phyloP scores from a whole-genome alignment of 2,329 filamentous ascomycete species.

The Orbilia oligospora region DNA sequence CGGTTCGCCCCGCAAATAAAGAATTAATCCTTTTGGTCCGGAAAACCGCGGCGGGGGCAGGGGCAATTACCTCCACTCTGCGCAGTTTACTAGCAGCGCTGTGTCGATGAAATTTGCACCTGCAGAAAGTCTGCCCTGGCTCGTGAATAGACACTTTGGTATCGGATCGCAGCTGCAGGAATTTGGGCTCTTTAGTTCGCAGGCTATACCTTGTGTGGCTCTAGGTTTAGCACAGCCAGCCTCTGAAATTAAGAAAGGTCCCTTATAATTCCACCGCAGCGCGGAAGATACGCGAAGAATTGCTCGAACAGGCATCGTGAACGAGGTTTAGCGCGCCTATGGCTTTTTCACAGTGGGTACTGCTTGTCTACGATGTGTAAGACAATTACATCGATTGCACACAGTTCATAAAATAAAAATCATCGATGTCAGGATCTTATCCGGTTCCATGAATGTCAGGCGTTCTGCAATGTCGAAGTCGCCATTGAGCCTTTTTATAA shows the following conservation, averaged over 20 bases:
- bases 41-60: constrained; percentile 34
- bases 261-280: constrained; percentile 22
- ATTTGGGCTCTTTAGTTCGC: background rate
- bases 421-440: background rate
- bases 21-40: constrained; percentile 14
- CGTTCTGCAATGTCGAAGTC: background rate
- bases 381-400: background rate
- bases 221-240: constrained; percentile 20
- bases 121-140: background rate
- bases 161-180: constrained; percentile 18
- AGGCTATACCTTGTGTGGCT: constrained; percentile 3
- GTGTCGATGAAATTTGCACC: constrained; percentile 38
- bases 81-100: constrained; percentile 1
- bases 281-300: constrained; percentile 44
- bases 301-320: constrained; percentile 25
- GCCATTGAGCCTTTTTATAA: constrained; percentile 1
- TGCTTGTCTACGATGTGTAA: background rate
- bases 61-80: constrained; percentile 31
- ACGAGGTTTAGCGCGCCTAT: constrained; percentile 32
- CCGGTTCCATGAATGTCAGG: background rate
- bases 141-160: constrained; percentile 14
- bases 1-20: constrained; percentile 40
- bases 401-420: constrained; percentile 1
- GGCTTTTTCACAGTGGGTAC: constrained; percentile 17
- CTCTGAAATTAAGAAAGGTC: constrained; percentile 15